Conservation (phyloP, 257 asterid species). For the Primulina eburnea region DNA sequence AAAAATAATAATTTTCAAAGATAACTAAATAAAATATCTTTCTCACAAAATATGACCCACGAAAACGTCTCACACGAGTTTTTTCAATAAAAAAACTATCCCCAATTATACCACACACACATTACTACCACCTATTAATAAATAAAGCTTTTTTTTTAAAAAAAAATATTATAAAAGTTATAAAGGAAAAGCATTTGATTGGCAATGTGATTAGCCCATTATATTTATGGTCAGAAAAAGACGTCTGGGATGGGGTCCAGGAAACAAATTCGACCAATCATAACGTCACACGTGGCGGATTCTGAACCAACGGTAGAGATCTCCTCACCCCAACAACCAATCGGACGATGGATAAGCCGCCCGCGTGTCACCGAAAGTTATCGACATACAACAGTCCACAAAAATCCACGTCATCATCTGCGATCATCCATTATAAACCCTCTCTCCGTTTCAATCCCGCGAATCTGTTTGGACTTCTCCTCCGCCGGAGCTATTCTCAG, state of each 20-base stretch:
- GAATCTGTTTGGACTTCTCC: neutral
- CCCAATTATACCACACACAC: too few relatives aligned
- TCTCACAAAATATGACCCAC: too few relatives aligned
- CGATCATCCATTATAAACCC: conserved; percentile 2
- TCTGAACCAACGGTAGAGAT: neutral
- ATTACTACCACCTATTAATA: too few relatives aligned
- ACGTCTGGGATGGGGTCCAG: neutral
- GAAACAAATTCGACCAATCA: neutral
- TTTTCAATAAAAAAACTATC: too few relatives aligned
- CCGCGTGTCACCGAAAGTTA: neutral
- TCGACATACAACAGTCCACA: conserved; percentile 6
- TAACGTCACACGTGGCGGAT: neutral
- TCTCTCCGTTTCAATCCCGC: neutral
- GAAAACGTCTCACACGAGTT: too few relatives aligned
- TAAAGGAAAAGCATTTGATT: too few relatives aligned
- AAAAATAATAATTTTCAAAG: too few relatives aligned
- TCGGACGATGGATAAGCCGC: neutral
- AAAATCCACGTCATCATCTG: neutral
- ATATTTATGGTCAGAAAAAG: neutral
- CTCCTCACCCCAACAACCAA: neutral
- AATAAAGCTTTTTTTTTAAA: too few relatives aligned
- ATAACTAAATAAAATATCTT: too few relatives aligned
- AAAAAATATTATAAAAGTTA: too few relatives aligned
- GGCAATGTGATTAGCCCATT: neutral
- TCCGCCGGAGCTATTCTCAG: neutral